Evolutionary conservation across 1,284 basidiomycete species (phyloP).

Genomic region (Trichosporon sp.): DNA sequence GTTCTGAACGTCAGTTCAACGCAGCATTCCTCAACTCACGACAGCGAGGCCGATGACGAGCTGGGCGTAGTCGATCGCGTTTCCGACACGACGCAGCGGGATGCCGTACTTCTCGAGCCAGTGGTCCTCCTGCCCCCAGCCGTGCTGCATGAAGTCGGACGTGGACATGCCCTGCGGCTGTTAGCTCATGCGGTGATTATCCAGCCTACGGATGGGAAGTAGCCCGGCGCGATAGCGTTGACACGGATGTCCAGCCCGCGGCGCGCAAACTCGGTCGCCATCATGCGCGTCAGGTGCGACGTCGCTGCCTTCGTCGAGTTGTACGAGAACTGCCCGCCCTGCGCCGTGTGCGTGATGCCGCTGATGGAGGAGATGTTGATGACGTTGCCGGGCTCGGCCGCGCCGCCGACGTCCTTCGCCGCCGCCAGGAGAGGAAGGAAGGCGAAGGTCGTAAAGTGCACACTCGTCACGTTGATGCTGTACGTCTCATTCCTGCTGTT

Average conservation of each 20-base stretch:
- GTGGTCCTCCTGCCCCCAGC: constrained; percentile 17
- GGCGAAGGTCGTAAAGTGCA: constrained; percentile 47
- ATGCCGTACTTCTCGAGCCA: constrained; percentile 35
- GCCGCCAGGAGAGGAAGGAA: constrained; percentile 46
- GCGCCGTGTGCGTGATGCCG: constrained; percentile 12
- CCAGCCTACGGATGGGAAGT: constrained; percentile 23
- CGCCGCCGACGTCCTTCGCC: constrained; percentile 37
- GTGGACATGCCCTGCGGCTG: constrained; percentile 41
- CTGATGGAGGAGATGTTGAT: constrained; percentile 38
- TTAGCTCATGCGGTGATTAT: background rate
- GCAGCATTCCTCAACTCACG: constrained; percentile 21
- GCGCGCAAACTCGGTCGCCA: constrained; percentile 28
- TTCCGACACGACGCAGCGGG: constrained; percentile 41
- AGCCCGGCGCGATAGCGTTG: constrained; percentile 24
- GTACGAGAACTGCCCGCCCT: constrained; percentile 15
- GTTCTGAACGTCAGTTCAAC: constrained; percentile 13
- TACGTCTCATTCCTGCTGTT: constrained; percentile 26
- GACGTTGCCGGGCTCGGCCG: constrained; percentile 41
- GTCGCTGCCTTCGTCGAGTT: constrained; percentile 26
- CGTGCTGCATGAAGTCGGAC: constrained; percentile 24
- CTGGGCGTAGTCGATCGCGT: constrained; percentile 43
- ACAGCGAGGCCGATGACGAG: constrained; percentile 34
- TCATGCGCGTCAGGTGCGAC: constrained; percentile 22
- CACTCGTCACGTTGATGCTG: constrained; percentile 43
- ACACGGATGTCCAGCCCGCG: constrained; percentile 28